Evolutionary conservation across 257 asterid species (phyloP), one percentile per base, ranked within the genome.

Genomic region (Solanum clarkiae): DNA sequence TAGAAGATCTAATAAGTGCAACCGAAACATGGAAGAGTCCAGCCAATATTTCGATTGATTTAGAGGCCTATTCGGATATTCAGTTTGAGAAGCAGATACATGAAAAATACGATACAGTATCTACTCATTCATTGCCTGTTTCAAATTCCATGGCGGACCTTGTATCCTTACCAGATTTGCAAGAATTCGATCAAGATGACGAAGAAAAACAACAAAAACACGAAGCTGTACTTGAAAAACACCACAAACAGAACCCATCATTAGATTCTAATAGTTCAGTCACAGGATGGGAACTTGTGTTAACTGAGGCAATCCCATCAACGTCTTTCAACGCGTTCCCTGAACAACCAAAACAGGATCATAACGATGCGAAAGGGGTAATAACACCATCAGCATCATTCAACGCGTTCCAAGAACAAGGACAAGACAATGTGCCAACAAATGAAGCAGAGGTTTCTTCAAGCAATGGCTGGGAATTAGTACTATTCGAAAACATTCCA

Each of bases 1-100:
- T 95, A 11, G 98, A 95, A 42, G 98, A 95, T 9, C 86, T 95
- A 1, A 93, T 95, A 80, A 91, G 93, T 12, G 94, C 96, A 7
- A 91, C 96, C 0, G 97, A 92, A 69, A 84, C 83, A n/a, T 86
- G 88, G 81, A 85, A 65, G 4, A 86, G 86, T 44, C 96, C 95
- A 0, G 90, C 98, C 1, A 79, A 79, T 53, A 94, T 94, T 53
- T 95, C 98, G 0, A 95, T 93, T 10, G 98, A 92, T 81, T 90
- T 94, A 45, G 98, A 95, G 89, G 90, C 93, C 11, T 93, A 93
- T 80, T 79, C 94, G 1, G 87, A 80, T 82, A 85, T 79, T 53
- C 83, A 79, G 53, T 79, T 53, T 16, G 83, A 53, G 83, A 79
- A 79, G 18, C 83, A 65, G 88, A 6, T 90, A 84, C 10, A 85